Evolutionary conservation across 1,284 basidiomycete genomes (phyloP), one percentile per base, ranked within the genome.

Genomic region (Fomitiporia mediterranea): DNA sequence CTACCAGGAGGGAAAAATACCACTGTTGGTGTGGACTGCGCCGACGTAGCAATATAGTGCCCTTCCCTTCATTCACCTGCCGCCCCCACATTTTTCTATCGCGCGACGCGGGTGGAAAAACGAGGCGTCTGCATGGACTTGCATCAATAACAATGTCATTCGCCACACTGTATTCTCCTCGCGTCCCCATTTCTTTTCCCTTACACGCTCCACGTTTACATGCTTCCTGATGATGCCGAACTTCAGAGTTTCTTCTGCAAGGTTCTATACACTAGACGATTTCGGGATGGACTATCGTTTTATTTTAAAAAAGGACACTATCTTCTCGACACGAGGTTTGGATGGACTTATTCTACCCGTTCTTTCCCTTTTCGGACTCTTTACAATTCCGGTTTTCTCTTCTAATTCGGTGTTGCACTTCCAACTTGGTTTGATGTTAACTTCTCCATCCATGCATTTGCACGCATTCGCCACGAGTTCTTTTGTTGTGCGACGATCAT

Each of bases 21-120:
- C 7, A 54, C 53, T 11, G 49, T 56, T 13, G 56, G 56, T 30
- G 19, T 53, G 11, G 51, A 58, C 35, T 58, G 56, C 46, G 37
- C 44, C 28, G 56, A 58, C 30, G 30, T 58, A 17, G 56, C 44
- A 37, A 37, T 54, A 27, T 51, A 50, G 37, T 13, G 21, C 17
- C 17, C 40, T 43, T 13, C 13, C 5, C 42, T 19, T 5, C 42
- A 43, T 43, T 9, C 21, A 15, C 42, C 37, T 13, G 11, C 19
- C 15, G 37, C 37, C 2, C 7, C 5, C 9, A n/a, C 44, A 28
- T 28, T 2, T 46, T 15, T 30, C 25, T 46, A 30, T 30, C 27
- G 23, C 15, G 25, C 44, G n/a, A 28, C 27, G 4, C 15, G 44
- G 7, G n/a, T n/a, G 44, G n/a, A n/a, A 46, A 46, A 2, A 15